phyloP scores from a whole-genome alignment of 768 basidiomycete genomes.

The Boletus sp. region DNA sequence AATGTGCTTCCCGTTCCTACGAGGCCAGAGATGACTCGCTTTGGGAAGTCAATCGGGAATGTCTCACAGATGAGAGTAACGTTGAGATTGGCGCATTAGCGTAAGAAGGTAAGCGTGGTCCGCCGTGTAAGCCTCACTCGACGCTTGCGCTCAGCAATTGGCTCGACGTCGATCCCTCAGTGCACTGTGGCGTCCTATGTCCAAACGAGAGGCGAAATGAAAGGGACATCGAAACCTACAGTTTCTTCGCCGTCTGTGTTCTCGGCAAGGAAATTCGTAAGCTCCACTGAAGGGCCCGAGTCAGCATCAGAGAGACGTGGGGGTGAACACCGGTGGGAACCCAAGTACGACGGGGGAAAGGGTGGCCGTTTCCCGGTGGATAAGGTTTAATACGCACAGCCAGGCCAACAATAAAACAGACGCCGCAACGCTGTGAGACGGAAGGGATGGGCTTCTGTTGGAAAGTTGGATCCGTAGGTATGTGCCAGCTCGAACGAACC shows the following conservation, averaged over 20 bases:
- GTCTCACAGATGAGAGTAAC: conserved; percentile 4
- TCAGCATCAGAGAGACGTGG: neutral
- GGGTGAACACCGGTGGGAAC: neutral
- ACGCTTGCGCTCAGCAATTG: conserved; percentile 3
- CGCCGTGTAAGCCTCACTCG: neutral
- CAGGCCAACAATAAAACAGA: conserved; percentile 18
- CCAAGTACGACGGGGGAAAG: neutral
- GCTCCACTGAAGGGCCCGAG: neutral
- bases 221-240: neutral
- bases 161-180: conserved; percentile 15
- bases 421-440: conserved; percentile 12
- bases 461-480: conserved; percentile 13
- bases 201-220: conserved; percentile 11
- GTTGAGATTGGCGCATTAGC: conserved; percentile 12
- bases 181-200: neutral
- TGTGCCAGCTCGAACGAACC: conserved; percentile 8
- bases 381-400: conserved; percentile 23
- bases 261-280: neutral
- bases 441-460: conserved; percentile 8
- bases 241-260: neutral
- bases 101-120: conserved; percentile 2
- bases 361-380: neutral
- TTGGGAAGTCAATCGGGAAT: conserved; percentile 17
- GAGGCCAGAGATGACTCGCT: conserved; percentile 13
- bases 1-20: conserved; percentile 19